These are phyloP conservation scores for Artemisia tridentata DNA, from an alignment of 129 eudicot genomes.

Conservation along the genomic window DNA sequence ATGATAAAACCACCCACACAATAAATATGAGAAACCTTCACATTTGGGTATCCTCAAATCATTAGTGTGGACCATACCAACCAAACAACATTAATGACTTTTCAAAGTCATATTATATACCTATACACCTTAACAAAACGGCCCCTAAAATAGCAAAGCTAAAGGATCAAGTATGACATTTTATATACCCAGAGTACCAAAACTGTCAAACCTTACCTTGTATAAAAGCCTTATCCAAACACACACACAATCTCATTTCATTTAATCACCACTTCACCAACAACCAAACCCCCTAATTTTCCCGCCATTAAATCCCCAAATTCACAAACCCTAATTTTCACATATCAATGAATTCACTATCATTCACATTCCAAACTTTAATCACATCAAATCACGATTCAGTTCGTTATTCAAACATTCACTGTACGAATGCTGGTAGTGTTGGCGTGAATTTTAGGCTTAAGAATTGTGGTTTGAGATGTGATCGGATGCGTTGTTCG, in stretches of 20 bases:
- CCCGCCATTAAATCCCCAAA: slow-evolving; percentile 39
- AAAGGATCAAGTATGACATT: too few relatives aligned
- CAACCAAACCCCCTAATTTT: slow-evolving; percentile 27
- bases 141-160: too few relatives aligned
- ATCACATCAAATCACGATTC: slow-evolving; percentile 20
- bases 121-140: too few relatives aligned
- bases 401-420: slow-evolving; percentile 13
- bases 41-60: too few relatives aligned
- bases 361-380: slow-evolving; percentile 23
- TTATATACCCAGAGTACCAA: too few relatives aligned
- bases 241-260: not conserved
- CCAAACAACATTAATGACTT: too few relatives aligned
- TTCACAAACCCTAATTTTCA: not conserved
- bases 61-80: too few relatives aligned
- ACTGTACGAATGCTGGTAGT: not conserved
- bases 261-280: slow-evolving; percentile 6
- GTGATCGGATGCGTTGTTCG: slow-evolving; percentile 23
- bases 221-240: not conserved
- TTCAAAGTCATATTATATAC: too few relatives aligned
- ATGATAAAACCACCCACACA: too few relatives aligned
- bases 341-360: slow-evolving; percentile 31
- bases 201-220: too few relatives aligned
- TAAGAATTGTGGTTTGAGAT: slow-evolving; percentile 14
- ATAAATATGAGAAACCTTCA: too few relatives aligned
- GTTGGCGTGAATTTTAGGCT: slow-evolving; percentile 17